Base-by-base conservation (phyloP, 805 yeast species). In the Ogataea glucozyma region DNA sequence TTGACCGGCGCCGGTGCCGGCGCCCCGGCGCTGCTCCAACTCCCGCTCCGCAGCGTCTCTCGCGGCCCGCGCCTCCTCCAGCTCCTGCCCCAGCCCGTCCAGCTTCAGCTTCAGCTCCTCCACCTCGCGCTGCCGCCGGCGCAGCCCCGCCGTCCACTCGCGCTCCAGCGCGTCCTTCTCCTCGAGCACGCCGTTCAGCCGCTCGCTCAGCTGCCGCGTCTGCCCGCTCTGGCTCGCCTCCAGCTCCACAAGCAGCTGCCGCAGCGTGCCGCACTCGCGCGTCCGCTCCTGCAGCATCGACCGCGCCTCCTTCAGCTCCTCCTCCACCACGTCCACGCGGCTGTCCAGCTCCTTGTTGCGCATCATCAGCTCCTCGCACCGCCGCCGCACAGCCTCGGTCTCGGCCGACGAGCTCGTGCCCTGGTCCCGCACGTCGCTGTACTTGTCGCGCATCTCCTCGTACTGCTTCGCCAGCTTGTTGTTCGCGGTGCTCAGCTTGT, bases 301-400 rank as follows among this genome's bases (percentile, higher is more conserved):
- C 42, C 88, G 75, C 4, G 86, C 70, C 44, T 90, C 97, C 9
- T 75, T 69, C n/a, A 91, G 65, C 57, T 90, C 97, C 43, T 88
- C 96, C 52, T 86, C 89, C 21, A 90, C 60, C 2, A 79, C 75
- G 43, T 85, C 89, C 17, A 78, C 70, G 48, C 78, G 74, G 40
- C 71, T 71, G 31, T 72, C 73, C 1, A 81, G 68, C 53, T 93
- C 98, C 47, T 76, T 76, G 29, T 81, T 65, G 41, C 85, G 78
- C 73, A 85, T 75, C 3, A 73, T 57, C 38, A 85, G 60, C 54
- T 88, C 96, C 39, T 87, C 91, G 46, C 81, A 77, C 58, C 86
- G 88, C 49, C 79, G 82, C 53, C 76, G 82, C 46, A 79, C 54
- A 0, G 70, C 51, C 29, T 76, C 82, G 7, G 71, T 66, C 44